Evolutionary conservation across 2,329 filamentous ascomycete species (phyloP).

Genomic region (Neurospora sp.): DNA sequence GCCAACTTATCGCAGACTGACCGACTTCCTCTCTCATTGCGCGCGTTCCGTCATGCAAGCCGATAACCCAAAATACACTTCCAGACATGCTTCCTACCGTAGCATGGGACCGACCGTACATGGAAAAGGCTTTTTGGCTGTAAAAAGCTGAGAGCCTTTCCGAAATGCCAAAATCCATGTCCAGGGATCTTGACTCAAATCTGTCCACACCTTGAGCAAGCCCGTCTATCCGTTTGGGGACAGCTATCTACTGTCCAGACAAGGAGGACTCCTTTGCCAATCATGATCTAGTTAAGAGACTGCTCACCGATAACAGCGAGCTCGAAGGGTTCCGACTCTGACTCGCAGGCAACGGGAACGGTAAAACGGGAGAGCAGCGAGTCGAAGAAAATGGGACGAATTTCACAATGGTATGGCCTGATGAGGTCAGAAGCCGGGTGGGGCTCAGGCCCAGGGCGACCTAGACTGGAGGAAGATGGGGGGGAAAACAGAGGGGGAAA

Average conservation of each 20-base stretch:
- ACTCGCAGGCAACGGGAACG: neutral
- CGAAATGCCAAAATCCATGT: neutral
- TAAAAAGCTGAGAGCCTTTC: neutral
- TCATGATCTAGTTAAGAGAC: neutral
- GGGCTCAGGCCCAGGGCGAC: neutral
- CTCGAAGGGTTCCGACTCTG: neutral
- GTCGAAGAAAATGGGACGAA: neutral
- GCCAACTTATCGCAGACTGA: neutral
- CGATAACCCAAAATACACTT: neutral
- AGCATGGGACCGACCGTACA: neutral
- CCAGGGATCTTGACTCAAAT: neutral
- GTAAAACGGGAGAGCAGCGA: neutral
- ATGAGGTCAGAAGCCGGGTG: neutral
- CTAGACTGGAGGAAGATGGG: neutral
- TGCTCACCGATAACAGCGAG: neutral
- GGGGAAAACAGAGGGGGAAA: neutral
- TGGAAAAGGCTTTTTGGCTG: neutral
- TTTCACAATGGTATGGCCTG: neutral
- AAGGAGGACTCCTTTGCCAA: neutral
- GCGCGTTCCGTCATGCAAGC: neutral
- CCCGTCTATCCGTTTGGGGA: neutral
- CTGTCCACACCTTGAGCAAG: neutral
- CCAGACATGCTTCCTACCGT: neutral
- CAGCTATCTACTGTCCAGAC: neutral
- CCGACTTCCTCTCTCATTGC: neutral